Base-by-base conservation (phyloP, 208 protist species). In the Trypanosoma conorhini region DNA sequence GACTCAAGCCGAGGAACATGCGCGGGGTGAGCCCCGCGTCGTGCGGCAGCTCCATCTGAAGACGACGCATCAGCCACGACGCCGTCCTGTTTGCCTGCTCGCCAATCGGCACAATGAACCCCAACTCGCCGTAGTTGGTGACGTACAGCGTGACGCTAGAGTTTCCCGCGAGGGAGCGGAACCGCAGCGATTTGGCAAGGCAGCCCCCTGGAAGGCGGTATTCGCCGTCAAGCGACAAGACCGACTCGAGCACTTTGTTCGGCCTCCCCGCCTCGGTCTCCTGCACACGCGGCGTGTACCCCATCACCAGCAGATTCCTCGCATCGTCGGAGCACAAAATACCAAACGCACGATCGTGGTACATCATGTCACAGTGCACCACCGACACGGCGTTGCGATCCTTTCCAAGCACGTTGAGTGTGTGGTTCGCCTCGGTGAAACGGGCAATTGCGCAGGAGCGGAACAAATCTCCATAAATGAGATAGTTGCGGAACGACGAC, bases 41-140 rank as follows among this genome's bases (percentile, higher is more conserved):
- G 66, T 93, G 88, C 8, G 76, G 63, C 12, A 94, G 65, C 22
- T 90, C 86, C 13, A 61, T 83, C 67, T 95, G 80, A 38, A 97
- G 60, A 3, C 85, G 81, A 21, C 81, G 76, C 54, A 74, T 70
- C 12, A 94, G 74, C 76, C 80, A 91, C 54, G 92, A 79, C 12
- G 78, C 81, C 19, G 87, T 93, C 4, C 84, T 80, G 68, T 88
- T 87, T 19, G 85, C 79, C 67, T 93, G 82, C 22, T 87, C 85
- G n/a, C 85, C 79, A 63, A 97, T 57, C 1, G 89, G 76, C 1
- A 94, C 81, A 24, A 97, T 57, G 50, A 83, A 90, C 40, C 92
- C 92, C 22, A 97, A 67, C 59, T 93, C 92, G 30, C 92, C 92
- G 66, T 85, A 83, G 74, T 94, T 92, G 0, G 87, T 97, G 3